Evolutionary conservation across 2,329 filamentous ascomycete genomes (phyloP), one percentile per base, ranked within the genome.

Genomic region (Paecilomyces fulvus): DNA sequence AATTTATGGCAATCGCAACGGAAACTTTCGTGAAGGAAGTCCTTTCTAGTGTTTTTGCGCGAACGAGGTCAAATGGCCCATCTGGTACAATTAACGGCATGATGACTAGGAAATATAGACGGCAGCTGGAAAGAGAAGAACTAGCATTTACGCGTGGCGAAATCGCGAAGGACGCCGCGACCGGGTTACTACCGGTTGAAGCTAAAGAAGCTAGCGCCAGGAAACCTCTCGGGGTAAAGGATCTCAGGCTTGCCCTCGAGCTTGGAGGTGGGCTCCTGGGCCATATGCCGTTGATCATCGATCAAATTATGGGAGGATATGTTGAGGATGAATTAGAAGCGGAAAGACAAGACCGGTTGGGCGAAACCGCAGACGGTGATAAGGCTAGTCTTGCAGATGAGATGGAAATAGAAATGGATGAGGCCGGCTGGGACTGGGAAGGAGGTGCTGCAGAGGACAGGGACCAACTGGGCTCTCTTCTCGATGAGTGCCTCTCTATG

Each of bases 181-280:
- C 83, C 51, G 91, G 91, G 1, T 73, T 95, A 28, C 75, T 96
- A 5, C 92, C 92, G 0, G 77, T 91, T 33, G 91, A 96, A 71
- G 83, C 88, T 2, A 90, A 88, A 67, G 86, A 87, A 54, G 86
- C 88, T 14, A 83, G 83, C 55, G 84, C 87, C 63, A 80, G 90
- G 43, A 82, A 85, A 5, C 84, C 89, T 0, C 73, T 96, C 1
- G 85, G 85, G 12, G 87, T 92, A 75, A 84, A 86, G 17, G 92
- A 96, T 69, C 73, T 96, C 51, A 82, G 88, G 37, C 76, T 96
- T 2, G 85, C 89, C 0, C 71, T 95, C 14, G 83, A 88, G 58
- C 80, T 96, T 61, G 85, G 87, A 11, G 89, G 94, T 55, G 83
- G 82, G 25, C 86, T 89, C 58, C 79, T 95, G 60, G 84, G 85